Evolutionary conservation across 2,329 filamentous ascomycete species (phyloP).

Genomic region (Paecilomyces formosus): DNA sequence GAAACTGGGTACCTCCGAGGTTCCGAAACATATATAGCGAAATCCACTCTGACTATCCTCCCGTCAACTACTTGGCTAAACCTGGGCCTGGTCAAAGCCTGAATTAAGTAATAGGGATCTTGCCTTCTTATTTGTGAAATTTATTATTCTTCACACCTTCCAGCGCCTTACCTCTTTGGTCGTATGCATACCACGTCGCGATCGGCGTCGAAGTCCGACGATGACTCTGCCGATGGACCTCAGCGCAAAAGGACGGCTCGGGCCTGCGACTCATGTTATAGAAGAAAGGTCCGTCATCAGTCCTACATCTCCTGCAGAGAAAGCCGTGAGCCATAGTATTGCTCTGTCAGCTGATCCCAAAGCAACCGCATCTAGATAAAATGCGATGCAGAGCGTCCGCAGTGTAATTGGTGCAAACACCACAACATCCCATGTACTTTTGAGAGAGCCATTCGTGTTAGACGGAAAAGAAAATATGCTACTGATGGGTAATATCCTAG

Average conservation of each 20-base stretch:
- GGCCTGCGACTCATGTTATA: not conserved
- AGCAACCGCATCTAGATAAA: constrained; percentile 35
- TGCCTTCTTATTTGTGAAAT: not conserved
- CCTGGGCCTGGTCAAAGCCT: not conserved
- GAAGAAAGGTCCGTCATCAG: not conserved
- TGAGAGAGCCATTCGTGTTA: constrained; percentile 20
- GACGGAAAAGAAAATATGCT: constrained; percentile 18
- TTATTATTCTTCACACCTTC: not conserved
- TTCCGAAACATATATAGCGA: not conserved
- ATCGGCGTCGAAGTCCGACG: not conserved
- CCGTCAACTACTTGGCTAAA: not conserved
- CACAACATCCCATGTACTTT: constrained; percentile 44
- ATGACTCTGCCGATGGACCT: not conserved
- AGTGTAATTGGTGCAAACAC: constrained; percentile 47
- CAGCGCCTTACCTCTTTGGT: not conserved
- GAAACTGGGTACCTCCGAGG: not conserved
- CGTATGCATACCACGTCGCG: not conserved
- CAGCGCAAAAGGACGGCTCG: not conserved
- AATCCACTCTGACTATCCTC: not conserved
- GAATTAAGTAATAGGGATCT: not conserved
- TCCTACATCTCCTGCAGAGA: not conserved
- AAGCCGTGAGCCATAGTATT: not conserved
- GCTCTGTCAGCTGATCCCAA: not conserved
- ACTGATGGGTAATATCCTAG: constrained; percentile 12
- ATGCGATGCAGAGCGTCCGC: constrained; percentile 38